A percentile compares a stretch with the other conserved stretches of the same genome.
Evolutionary conservation across 148 eudicot species (phyloP).

Genomic region (Diospyros lotus): DNA sequence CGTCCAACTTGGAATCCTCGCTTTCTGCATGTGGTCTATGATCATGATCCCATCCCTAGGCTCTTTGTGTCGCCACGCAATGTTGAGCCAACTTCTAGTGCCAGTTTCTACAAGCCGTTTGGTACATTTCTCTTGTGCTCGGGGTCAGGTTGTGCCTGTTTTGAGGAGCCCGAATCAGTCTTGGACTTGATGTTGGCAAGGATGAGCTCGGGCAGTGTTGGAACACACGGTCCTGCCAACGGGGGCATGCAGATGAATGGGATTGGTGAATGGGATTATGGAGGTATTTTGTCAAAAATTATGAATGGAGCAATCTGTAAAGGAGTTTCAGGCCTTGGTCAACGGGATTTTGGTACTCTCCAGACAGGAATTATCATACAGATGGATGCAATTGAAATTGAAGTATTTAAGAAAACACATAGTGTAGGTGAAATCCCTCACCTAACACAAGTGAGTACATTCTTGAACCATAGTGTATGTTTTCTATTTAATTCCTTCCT

Average conservation of each 20-base stretch:
- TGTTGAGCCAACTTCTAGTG: neutral
- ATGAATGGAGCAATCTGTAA: conserved; percentile 8
- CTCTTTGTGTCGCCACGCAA: neutral
- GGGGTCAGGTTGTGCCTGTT: conserved; percentile 18
- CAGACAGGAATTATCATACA: conserved; percentile 19
- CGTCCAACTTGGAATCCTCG: conserved; percentile 27
- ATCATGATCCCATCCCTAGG: conserved; percentile 14
- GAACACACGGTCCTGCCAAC: neutral
- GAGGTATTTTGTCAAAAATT: conserved; percentile 10
- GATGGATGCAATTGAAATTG: conserved; percentile 15
- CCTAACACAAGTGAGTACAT: conserved; percentile 16
- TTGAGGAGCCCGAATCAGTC: conserved; percentile 25
- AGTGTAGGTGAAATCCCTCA: no score
- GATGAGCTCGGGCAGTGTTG: neutral
- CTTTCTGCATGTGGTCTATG: conserved; percentile 23
- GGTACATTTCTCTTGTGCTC: conserved; percentile 27
- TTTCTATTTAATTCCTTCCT: neutral
- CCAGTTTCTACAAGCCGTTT: conserved; percentile 19
- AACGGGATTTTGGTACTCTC: conserved; percentile 6
- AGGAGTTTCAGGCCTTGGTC: conserved; percentile 11
- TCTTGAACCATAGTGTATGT: neutral
- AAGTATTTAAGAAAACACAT: neutral
- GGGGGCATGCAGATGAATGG: neutral
- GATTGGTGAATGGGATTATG: no score
- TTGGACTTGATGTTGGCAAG: conserved; percentile 17